Base-by-base conservation (phyloP, 805 yeast species). In the Lipomyces yamanashiensis region DNA sequence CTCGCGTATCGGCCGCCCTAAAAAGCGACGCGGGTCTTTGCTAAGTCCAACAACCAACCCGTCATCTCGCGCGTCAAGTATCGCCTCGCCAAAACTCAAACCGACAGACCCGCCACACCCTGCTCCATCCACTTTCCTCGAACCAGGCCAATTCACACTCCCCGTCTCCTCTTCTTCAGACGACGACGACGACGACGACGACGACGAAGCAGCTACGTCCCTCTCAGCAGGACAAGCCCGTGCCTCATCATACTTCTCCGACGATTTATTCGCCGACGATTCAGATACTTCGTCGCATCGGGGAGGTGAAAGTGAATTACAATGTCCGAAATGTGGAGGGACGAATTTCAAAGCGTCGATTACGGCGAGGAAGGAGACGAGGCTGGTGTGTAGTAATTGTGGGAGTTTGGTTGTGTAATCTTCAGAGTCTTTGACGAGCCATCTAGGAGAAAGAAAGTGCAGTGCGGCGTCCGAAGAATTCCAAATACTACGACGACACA, bases 311-410 rank as follows among this genome's bases (percentile, higher is more conserved):
- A 17, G 59, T 40, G 64, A 63, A 57, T 44, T 65, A 23, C n/a
- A 13, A n/a, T 65, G 68, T 33, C 43, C 49, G 36, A 50, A 52
- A 13, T 65, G 68, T 50, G 50, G 54, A 3, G 61, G 67, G 15
- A 40, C 34, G 40, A 59, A 59, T 45, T 65, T 65, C 43, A 65
- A 59, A 57, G 68, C 68, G 28, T 47, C 57, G 39, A 48, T 59
- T 12, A 65, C 61, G 19, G 61, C 61, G 17, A 43, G 54, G n/a
- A 54, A 58, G 47, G 62, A 63, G 47, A 62, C 68, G 28, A 54
- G 23, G 36, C 49, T 65, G 17, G 64, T 59, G 1, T 65, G 68
- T 41, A 40, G 60, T 44, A 54, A 34, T 33, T 65, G 68, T 44
- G 61, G 61, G 10, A 23, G 17, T 36, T 36, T 63, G 7, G 54